Base-by-base conservation (phyloP, 257 asterid genomes). In the Thymus quinquecostatus region DNA sequence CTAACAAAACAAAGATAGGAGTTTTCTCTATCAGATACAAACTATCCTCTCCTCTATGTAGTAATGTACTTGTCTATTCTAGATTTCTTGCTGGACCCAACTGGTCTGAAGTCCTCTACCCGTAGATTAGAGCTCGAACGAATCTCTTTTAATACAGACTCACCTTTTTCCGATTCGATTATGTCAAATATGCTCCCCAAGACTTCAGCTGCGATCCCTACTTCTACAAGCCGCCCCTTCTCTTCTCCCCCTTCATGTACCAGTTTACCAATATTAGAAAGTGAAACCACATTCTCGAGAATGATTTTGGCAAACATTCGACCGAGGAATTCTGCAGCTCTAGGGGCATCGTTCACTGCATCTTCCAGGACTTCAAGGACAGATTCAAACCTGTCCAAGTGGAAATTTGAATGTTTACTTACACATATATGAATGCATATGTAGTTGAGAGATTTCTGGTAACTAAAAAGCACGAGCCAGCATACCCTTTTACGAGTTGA, bases 401-500 rank as follows among this genome's bases (percentile, higher is more conserved):
- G 73, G 63, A 21, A 21, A 21, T 21, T 21, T 21, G 21, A 21
- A 21, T 21, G 21, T 11, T 41, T 33, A 60, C 0, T 80, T 70
- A 72, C 66, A 69, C 34, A 7, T 2, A 38, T 8, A 10, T 44
- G 49, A 38, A 38, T 44, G 49, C 9, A 10, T 44, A 11, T 8
- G 49, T 43, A 10, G 45, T 0, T 34, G 41, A 76, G 51, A 84
- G 84, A 55, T 86, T 91, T 75, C 89, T 83, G 34, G 41, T 59
- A 36, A 41, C 40, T 5, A 38, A 34, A 50, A 21, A 48, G 65
- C 64, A 3, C 8, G 64, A 28, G 2, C 33, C 32, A 48, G 51
- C 86, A 21, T 83, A 94, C 98, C 98, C 97, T 78, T 82, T 81
- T 69, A 89, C 66, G 61, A 91, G 88, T 69, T 91, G 98, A 80